Evolutionary conservation across 805 yeast species (phyloP).

Genomic region (Cyberlindnera nakhonratchasimensis): DNA sequence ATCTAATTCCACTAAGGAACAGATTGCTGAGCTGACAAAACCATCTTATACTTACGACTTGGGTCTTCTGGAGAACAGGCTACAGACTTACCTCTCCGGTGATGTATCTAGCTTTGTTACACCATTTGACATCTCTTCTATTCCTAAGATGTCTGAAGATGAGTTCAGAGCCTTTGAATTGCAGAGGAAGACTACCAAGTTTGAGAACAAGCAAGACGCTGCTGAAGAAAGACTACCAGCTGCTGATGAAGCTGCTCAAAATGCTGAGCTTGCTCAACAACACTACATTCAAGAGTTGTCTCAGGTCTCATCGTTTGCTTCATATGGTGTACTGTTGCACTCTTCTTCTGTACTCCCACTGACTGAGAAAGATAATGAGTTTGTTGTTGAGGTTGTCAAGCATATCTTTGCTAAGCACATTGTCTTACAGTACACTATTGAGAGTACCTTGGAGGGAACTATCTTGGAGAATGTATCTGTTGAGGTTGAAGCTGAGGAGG

Average conservation of each 20-base stretch:
- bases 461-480: constrained; percentile 75
- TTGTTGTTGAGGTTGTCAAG: constrained; percentile 79
- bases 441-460: constrained; percentile 79
- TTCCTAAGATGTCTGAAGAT: constrained; percentile 65
- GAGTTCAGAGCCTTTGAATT: constrained; percentile 65
- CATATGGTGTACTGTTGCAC: constrained; percentile 72
- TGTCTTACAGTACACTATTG: constrained; percentile 77
- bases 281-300: constrained; percentile 68
- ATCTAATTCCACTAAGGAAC: constrained; percentile 32
- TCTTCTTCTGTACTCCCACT: constrained; percentile 62
- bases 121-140: constrained; percentile 67
- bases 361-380: constrained; percentile 92
- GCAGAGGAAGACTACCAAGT: constrained; percentile 44
- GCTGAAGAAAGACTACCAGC: constrained; percentile 4
- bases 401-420: constrained; percentile 74
- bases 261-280: constrained; percentile 46
- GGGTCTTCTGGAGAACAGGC: constrained; percentile 71
- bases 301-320: constrained; percentile 66
- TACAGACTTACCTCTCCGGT: constrained; percentile 61
- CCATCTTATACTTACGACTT: constrained; percentile 71
- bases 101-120: constrained; percentile 38
- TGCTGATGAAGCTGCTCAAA: constrained; percentile 21
- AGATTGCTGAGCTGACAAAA: constrained; percentile 51
- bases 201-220: constrained; percentile 28
- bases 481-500: constrained; percentile 55